These are phyloP conservation scores for Brassica cretica DNA, from an alignment of 345 rosid species.

Conservation along the genomic window DNA sequence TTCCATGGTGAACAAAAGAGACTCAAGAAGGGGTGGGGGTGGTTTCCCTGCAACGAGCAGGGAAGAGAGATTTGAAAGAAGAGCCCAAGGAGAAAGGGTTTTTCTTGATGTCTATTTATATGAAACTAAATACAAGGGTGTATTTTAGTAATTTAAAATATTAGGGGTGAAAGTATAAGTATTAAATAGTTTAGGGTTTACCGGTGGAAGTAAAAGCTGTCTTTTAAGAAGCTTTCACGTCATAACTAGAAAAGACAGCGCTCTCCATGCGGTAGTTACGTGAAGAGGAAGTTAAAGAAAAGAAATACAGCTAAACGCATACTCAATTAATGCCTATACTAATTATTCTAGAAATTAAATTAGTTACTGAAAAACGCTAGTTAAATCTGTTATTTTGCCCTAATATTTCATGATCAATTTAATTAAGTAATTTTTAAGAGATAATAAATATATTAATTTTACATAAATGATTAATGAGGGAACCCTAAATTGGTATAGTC, in stretches of 20 bases:
- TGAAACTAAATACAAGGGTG: background rate
- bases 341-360: background rate
- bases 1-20: constrained; percentile 25
- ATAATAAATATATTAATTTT: background rate
- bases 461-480: background rate
- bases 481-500: background rate
- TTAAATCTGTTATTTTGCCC: background rate
- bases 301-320: constrained; percentile 31
- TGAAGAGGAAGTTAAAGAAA: constrained; percentile 5
- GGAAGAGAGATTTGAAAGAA: constrained; percentile 25
- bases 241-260: constrained; percentile 28
- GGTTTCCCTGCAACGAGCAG: constrained; percentile 37
- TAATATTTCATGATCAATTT: background rate
- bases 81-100: constrained; percentile 31
- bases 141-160: background rate
- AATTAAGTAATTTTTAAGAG: background rate
- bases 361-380: background rate
- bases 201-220: constrained; percentile 27
- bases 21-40: constrained; percentile 7
- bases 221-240: constrained; percentile 28
- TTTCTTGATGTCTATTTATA: constrained; percentile 20
- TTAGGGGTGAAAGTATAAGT: background rate
- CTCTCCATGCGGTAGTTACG: constrained; percentile 21
- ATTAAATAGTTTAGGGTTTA: constrained; percentile 13
- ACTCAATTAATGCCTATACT: constrained; percentile 1